Percentiles rank a stretch among this genome's conserved stretches.
These are phyloP conservation scores for Mycena belliarum DNA, from an alignment of 768 basidiomycete species.

Conservation along the genomic window DNA sequence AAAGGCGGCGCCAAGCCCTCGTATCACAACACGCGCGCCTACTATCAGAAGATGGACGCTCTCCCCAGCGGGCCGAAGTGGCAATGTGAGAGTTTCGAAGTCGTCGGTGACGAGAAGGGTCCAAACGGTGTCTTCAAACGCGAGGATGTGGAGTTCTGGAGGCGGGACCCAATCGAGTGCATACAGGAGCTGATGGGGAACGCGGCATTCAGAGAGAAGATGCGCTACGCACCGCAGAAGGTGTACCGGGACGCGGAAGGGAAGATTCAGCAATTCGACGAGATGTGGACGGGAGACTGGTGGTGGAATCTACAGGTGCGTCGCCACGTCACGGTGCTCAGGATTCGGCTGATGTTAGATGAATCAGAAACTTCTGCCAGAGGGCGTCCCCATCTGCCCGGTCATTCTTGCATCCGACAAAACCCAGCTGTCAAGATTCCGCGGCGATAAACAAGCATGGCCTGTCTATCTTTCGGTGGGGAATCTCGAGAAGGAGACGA, in stretches of 20 bases:
- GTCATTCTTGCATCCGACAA: constrained; percentile 39
- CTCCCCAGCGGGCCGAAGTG: constrained; percentile 26
- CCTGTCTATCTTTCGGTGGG: constrained; percentile 38
- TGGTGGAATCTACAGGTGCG: constrained; percentile 26
- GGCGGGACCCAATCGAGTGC: constrained; percentile 27
- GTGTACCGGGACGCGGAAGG: constrained; percentile 8
- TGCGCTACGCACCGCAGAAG: constrained; percentile 26
- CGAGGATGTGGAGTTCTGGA: constrained; percentile 30
- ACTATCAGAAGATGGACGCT: constrained; percentile 26
- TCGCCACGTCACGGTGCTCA: no score
- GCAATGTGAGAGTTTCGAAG: constrained; percentile 22
- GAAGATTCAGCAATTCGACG: not conserved
- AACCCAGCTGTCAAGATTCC: constrained; percentile 31
- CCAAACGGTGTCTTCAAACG: not conserved
- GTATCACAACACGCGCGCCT: constrained; percentile 4
- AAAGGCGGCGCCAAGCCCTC: not conserved
- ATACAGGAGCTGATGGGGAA: constrained; percentile 30
- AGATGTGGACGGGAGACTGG: not conserved
- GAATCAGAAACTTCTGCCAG: constrained; percentile 17
- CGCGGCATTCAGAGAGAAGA: constrained; percentile 22
- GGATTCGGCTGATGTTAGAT: not conserved
- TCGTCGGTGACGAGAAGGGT: constrained; percentile 23
- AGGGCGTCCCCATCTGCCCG: constrained; percentile 25
- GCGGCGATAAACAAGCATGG: constrained; percentile 35
- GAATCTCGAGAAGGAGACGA: constrained; percentile 30